These are phyloP conservation scores for Aspergillus sp. DNA, from an alignment of 2,329 filamentous ascomycete genomes.

Conservation along the genomic window DNA sequence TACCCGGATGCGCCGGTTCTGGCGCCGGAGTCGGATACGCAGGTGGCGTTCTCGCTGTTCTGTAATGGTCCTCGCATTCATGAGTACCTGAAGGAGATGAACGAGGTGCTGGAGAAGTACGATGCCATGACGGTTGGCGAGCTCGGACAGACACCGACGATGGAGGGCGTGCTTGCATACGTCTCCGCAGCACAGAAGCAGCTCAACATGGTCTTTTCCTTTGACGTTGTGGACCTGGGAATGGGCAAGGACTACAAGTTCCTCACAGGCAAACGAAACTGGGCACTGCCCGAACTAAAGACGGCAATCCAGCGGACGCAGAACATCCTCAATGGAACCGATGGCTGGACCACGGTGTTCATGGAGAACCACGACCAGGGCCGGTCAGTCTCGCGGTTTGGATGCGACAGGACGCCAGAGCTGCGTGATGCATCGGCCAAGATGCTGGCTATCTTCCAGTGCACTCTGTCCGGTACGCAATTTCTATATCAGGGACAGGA, in stretches of 20 bases:
- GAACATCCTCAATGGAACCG: conserved; percentile 55
- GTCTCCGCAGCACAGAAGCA: not conserved
- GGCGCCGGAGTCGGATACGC: conserved; percentile 50
- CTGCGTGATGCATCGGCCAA: conserved; percentile 55
- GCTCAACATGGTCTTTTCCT: too few species aligned
- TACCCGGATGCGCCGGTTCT: conserved; percentile 49
- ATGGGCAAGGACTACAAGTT: not conserved
- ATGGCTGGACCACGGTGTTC: conserved; percentile 65
- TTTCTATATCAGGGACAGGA: conserved; percentile 70
- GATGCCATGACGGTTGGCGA: conserved; percentile 61
- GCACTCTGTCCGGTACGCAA: conserved; percentile 59
- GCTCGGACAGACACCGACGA: conserved; percentile 56
- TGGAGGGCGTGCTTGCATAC: conserved; percentile 51
- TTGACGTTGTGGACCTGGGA: too few species aligned
- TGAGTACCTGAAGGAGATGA: conserved; percentile 56
- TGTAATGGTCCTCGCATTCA: conserved; percentile 54
- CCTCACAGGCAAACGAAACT: not conserved
- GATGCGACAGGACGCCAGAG: conserved; percentile 39
- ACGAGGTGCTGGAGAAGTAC: conserved; percentile 54
- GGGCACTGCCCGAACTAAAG: conserved; percentile 47
- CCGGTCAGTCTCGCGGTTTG: conserved; percentile 58
- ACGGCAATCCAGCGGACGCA: conserved; percentile 54
- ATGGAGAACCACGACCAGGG: conserved; percentile 67
- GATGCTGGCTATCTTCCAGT: conserved; percentile 58
- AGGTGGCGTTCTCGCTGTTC: conserved; percentile 55